Percentiles rank a stretch among this genome's conserved stretches.
Conservation (phyloP, 75 land plant genomes). For the Cryptomeria japonica region DNA sequence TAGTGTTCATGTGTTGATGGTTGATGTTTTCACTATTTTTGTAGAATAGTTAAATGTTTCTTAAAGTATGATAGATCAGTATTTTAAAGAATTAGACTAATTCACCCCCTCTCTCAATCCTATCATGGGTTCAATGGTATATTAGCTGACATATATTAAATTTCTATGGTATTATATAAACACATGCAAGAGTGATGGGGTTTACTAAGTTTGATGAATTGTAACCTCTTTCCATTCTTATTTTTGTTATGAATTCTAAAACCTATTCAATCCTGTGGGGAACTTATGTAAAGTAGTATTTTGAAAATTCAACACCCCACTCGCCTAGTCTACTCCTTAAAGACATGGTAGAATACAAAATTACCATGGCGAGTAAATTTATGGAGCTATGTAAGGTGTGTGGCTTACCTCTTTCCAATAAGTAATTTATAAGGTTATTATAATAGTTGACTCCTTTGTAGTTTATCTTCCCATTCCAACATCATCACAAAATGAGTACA, state of each 20-base stretch:
- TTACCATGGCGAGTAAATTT: not conserved
- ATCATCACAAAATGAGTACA: slow-evolving; percentile 10
- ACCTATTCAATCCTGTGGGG: not conserved
- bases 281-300: not conserved
- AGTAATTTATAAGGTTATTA: slow-evolving; percentile 51
- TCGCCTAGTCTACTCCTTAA: not conserved
- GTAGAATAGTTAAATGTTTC: too few species aligned
- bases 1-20: too few species aligned
- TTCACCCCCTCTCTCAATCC: too few species aligned
- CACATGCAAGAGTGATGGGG: not conserved
- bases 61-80: too few species aligned
- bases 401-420: slow-evolving; percentile 51
- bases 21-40: too few species aligned
- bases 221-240: not conserved
- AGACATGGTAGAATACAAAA: not conserved
- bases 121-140: too few species aligned
- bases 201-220: not conserved
- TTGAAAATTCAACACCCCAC: not conserved
- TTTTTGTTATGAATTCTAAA: too few species aligned
- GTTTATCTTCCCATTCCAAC: slow-evolving; percentile 66
- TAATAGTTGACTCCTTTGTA: slow-evolving; percentile 71
- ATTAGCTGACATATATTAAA: too few species aligned
- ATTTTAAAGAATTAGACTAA: too few species aligned
- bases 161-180: not conserved
- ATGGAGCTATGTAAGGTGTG: too few species aligned